These are phyloP conservation scores for Salix brachista DNA, from an alignment of 345 rosid genomes.

Conservation along the genomic window DNA sequence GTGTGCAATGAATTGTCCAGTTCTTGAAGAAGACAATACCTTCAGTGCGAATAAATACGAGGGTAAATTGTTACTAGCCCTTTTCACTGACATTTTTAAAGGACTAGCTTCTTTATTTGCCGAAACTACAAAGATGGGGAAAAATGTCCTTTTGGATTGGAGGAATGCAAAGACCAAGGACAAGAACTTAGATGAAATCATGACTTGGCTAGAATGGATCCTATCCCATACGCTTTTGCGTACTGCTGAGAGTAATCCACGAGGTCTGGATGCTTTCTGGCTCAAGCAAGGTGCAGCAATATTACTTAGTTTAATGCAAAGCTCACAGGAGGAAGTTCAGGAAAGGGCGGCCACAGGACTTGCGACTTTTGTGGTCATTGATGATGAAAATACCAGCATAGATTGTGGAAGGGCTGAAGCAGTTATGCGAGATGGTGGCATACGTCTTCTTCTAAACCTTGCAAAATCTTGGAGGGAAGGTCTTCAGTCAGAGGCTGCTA, in stretches of 20 bases:
- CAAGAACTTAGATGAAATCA: slow-evolving; percentile 9
- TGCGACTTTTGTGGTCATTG: slow-evolving; percentile 39
- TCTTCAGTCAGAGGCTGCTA: slow-evolving; percentile 35
- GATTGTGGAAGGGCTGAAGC: slow-evolving; percentile 34
- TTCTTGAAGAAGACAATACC: slow-evolving; percentile 28
- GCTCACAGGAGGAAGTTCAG: slow-evolving; percentile 32
- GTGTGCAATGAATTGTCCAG: slow-evolving; percentile 29
- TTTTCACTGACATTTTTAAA: slow-evolving; percentile 23
- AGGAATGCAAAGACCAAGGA: slow-evolving; percentile 15
- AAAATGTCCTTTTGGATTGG: slow-evolving; percentile 15
- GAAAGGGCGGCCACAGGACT: slow-evolving; percentile 40
- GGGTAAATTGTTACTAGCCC: slow-evolving; percentile 24
- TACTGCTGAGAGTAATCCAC: slow-evolving; percentile 30
- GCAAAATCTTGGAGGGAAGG: slow-evolving; percentile 35
- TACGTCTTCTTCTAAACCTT: slow-evolving; percentile 30
- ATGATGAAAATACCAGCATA: slow-evolving; percentile 36
- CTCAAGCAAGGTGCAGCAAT: slow-evolving; percentile 29
- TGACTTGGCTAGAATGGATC: slow-evolving; percentile 34
- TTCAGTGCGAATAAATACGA: slow-evolving; percentile 3
- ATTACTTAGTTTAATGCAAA: slow-evolving; percentile 30
- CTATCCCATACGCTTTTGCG: slow-evolving; percentile 36
- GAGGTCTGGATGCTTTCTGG: slow-evolving; percentile 32
- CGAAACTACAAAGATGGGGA: slow-evolving; percentile 13
- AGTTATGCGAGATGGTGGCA: slow-evolving; percentile 29
- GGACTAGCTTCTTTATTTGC: slow-evolving; percentile 29